These are phyloP conservation scores for Globisporangium spinosum DNA, from an alignment of 352 stramenopile species.

Conservation along the genomic window DNA sequence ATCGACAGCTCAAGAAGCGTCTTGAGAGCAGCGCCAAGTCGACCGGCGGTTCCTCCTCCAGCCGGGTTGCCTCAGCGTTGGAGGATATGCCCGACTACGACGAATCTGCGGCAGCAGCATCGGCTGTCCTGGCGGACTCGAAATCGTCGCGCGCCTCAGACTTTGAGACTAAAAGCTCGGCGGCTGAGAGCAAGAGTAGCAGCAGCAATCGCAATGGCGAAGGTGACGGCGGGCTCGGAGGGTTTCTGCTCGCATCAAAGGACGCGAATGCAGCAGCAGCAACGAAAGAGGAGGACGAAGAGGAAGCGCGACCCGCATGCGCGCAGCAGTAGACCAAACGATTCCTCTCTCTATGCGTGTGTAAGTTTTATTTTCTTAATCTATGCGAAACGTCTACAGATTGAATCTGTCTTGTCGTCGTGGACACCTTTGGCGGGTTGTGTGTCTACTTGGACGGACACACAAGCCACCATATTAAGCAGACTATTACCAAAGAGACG, in stretches of 20 bases:
- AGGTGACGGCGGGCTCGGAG: neutral
- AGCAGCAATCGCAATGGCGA: neutral
- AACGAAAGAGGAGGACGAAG: constrained; percentile 28
- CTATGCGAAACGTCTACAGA: neutral
- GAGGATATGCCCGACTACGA: constrained; percentile 23
- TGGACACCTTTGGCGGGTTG: neutral
- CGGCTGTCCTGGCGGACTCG: constrained; percentile 11
- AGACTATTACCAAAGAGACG: neutral
- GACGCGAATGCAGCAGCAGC: constrained; percentile 19
- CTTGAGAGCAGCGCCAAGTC: constrained; percentile 22
- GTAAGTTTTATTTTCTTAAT: neutral
- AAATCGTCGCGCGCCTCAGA: neutral
- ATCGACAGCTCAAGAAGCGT: constrained; percentile 48
- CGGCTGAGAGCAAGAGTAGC: neutral
- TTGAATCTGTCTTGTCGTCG: neutral
- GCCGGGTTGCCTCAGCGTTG: neutral
- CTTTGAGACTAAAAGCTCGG: neutral
- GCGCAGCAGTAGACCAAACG: constrained; percentile 36
- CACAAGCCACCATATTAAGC: neutral
- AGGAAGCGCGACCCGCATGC: constrained; percentile 34
- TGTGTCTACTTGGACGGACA: neutral
- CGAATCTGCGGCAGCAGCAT: constrained; percentile 26
- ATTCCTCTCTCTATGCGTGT: neutral
- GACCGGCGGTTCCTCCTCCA: neutral
- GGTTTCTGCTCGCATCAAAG: constrained; percentile 42